Evolutionary conservation across 2,329 filamentous ascomycete genomes (phyloP), one percentile per base, ranked within the genome.

Genomic region (Kalmusia sp.): DNA sequence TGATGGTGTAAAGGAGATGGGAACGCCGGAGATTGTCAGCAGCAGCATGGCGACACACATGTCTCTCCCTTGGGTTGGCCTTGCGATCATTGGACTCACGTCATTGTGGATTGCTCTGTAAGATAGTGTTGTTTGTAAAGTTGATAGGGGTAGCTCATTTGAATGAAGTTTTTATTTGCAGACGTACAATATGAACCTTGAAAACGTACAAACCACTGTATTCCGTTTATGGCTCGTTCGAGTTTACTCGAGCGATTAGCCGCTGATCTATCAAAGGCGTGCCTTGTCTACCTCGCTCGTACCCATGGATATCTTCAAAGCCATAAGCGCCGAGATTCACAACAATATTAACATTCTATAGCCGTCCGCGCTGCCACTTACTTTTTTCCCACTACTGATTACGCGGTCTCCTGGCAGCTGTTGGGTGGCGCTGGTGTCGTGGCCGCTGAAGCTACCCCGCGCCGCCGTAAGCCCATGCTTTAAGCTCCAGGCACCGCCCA

Each of bases 1-100:
- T 27, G 73, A 76, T 51, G 71, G 62, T 11, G 72, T 75, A 0
- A 60, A 69, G 58, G 43, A 64, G 27, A 31, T 64, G 9, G 73
- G 73, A 5, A 68, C 63, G 7, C 73, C 73, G 2, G 73, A 76
- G 62, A 58, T 74, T 44, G 65, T 66, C 28, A 61, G 59, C 54
- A 53, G 56, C 49, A 56, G 55, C 30, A 52, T 44, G 40, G 61
- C 62, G 15, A 47, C 54, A n/a, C 58, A 44, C 4, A 44, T 65
- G 35, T 24, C 58, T n/a, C 61, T 70, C 14, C 67, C 68, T 6
- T 70, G 68, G 68, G 52, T 53, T n/a, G 21, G 70, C 35, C 24
- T 71, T 53, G 48, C 47, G 2, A 44, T 66, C 1, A 60, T 70
- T 22, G 64, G 62, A 4, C 30, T 62, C 17, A 63, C 64, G 8